phyloP scores from a whole-genome alignment of 768 basidiomycete genomes.

The Rhizopogon vulgaris region DNA sequence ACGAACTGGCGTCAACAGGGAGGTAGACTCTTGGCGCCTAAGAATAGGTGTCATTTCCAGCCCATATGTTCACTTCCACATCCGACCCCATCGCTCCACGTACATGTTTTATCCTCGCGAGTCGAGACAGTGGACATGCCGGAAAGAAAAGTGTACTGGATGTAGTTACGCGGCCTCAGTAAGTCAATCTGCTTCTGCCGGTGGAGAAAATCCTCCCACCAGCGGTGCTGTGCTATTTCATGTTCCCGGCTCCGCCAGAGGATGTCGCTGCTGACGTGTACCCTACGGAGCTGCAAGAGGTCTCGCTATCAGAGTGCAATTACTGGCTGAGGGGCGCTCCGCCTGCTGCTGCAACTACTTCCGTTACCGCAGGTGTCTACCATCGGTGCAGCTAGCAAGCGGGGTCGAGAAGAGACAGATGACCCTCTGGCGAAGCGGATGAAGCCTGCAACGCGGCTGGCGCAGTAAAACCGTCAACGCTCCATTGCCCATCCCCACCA shows the following conservation, averaged over 20 bases:
- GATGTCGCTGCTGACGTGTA: constrained; percentile 22
- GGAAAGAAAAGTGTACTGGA: too few relatives aligned
- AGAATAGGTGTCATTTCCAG: too few relatives aligned
- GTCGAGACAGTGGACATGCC: too few relatives aligned
- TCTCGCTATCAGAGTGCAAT: constrained; percentile 23
- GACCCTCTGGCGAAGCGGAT: constrained; percentile 63
- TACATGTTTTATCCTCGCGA: too few relatives aligned
- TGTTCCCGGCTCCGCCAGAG: constrained; percentile 11
- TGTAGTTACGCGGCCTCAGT: constrained; percentile 5
- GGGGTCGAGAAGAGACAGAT: constrained; percentile 49
- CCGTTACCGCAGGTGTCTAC: constrained; percentile 45
- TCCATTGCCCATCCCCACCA: constrained; percentile 24
- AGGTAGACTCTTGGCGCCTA: too few relatives aligned
- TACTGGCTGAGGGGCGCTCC: constrained; percentile 14
- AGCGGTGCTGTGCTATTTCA: constrained; percentile 23
- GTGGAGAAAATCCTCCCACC: constrained; percentile 25
- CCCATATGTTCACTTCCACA: too few relatives aligned
- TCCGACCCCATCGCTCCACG: too few relatives aligned
- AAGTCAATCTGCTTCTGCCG: constrained; percentile 17
- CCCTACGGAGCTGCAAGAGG: constrained; percentile 30
- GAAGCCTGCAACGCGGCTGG: constrained; percentile 43
- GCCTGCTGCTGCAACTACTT: constrained; percentile 18
- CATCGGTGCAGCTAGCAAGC: constrained; percentile 60
- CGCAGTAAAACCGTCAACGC: constrained; percentile 23
- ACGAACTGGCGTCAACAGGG: too few relatives aligned